phyloP scores from a whole-genome alignment of 441 rosid genomes.

The Bocquillonia castaneifolia region DNA sequence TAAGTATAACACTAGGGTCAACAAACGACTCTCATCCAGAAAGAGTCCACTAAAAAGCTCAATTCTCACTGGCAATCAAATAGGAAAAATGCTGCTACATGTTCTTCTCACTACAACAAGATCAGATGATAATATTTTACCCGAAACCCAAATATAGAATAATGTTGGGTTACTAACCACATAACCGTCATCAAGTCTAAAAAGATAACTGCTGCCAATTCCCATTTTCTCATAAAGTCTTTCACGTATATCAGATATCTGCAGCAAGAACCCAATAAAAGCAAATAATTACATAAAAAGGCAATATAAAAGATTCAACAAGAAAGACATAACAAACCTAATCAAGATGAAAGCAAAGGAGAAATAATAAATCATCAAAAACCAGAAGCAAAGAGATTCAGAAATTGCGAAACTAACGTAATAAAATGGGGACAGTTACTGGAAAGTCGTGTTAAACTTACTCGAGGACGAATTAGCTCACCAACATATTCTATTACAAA shows the following conservation, averaged over 20 bases:
- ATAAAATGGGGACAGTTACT: constrained; percentile 21
- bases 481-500: constrained; percentile 99
- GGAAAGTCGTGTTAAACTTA: constrained; percentile 36
- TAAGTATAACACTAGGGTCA: background rate
- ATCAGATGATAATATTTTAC: background rate
- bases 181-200: constrained; percentile 94
- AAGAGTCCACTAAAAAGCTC: background rate
- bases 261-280: constrained; percentile 27
- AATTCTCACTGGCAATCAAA: background rate
- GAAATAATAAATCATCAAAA: background rate
- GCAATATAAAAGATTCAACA: constrained; percentile 1
- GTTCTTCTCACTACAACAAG: background rate
- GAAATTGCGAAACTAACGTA: background rate
- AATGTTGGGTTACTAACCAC: constrained; percentile 56
- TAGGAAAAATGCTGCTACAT: background rate
- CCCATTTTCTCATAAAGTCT: constrained; percentile 91
- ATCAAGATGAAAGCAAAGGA: constrained; percentile 9
- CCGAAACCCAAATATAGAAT: constrained; percentile 2
- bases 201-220: constrained; percentile 98
- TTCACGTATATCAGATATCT: constrained; percentile 99
- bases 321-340: background rate
- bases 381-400: background rate
- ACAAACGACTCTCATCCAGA: background rate
- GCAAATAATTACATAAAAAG: constrained; percentile 19
- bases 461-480: constrained; percentile 87